Percentiles rank a stretch among this genome's conserved stretches.
phyloP scores from a whole-genome alignment of 139 green algal genomes.

The Haematococcus sp. region DNA sequence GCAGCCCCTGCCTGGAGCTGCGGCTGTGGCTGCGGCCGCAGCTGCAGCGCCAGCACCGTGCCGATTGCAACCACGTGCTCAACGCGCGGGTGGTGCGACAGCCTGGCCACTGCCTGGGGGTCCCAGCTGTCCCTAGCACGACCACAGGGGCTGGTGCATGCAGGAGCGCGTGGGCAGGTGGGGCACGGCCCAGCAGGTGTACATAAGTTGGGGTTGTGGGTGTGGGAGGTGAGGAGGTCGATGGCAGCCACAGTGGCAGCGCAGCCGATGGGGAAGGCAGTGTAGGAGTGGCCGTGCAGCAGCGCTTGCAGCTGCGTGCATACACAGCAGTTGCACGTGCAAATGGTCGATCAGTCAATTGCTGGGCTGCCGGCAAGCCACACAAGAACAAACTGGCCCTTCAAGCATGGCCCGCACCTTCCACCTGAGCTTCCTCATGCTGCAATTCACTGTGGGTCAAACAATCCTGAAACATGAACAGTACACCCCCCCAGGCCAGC shows the following conservation, averaged over 20 bases:
- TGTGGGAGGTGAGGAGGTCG: constrained; percentile 52
- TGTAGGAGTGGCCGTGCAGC: constrained; percentile 98
- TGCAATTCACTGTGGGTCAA: too few relatives aligned
- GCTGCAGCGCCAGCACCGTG: constrained; percentile 83
- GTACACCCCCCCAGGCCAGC: constrained; percentile 1
- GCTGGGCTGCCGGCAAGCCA: not conserved
- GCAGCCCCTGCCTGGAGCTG: not conserved
- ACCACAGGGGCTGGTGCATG: not conserved
- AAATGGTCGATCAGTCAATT: not conserved
- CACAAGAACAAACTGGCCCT: constrained; percentile 3
- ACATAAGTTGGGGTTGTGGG: constrained; percentile 77
- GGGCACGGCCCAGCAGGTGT: constrained; percentile 23
- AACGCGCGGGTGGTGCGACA: constrained; percentile 65
- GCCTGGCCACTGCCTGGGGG: constrained; percentile 27
- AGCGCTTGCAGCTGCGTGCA: constrained; percentile 72
- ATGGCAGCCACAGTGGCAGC: constrained; percentile 72
- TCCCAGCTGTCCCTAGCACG: constrained; percentile 66
- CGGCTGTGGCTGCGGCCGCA: constrained; percentile 31
- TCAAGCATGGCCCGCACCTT: too few relatives aligned
- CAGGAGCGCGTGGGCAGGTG: not conserved
- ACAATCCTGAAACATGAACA: too few relatives aligned
- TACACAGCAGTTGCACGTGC: not conserved
- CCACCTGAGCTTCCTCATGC: too few relatives aligned
- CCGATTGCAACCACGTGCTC: constrained; percentile 65
- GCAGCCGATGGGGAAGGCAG: constrained; percentile 87